Evolutionary conservation across 352 stramenopile species (phyloP), one percentile per base, ranked within the genome.

Genomic region (Aphanomyces invadans): DNA sequence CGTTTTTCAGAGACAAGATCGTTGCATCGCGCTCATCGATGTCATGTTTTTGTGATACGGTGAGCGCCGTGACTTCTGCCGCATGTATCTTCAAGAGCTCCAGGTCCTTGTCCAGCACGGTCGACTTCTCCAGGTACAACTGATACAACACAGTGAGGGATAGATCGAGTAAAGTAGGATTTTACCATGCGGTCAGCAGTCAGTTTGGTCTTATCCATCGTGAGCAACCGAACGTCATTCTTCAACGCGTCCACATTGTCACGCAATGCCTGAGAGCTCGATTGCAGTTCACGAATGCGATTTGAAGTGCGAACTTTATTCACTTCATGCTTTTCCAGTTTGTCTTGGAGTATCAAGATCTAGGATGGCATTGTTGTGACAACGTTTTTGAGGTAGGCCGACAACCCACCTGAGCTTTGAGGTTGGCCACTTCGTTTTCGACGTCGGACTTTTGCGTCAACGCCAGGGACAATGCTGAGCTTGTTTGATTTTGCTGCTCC

Each of bases 201-300:
- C 0, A 77, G 45, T 51, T 88, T 89, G 15, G 79, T 73, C 49
- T 87, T 87, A 31, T 92, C 80, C 71, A 89, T 76, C 3, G 69
- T 73, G 1, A 81, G 51, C 31, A 88, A 74, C 0, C 87, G 73
- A 0, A 69, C 51, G 19, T 83, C 72, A 55, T 87, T 79, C 63
- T 89, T 90, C 2, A 90, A 62, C 9, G 74, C 73, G 17, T 89
- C 80, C 4, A 86, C 48, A 59, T 87, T 74, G 21, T 17, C 38
- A 11, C 85, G 73, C 26, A 89, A 29, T 46, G 83, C 86, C 3
- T 75, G 77, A 17, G 21, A 33, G 19, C 17, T 46, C 32, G 33
- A 25, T 36, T 67, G 60, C 3, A 67, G 60, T 33, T 67, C 60
- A 4, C 60, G 60, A 21, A 67, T 67, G 21, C 60, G 60, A 12